These are phyloP conservation scores for Paxillus rubicundulus DNA, from an alignment of 768 basidiomycete genomes.

Conservation along the genomic window DNA sequence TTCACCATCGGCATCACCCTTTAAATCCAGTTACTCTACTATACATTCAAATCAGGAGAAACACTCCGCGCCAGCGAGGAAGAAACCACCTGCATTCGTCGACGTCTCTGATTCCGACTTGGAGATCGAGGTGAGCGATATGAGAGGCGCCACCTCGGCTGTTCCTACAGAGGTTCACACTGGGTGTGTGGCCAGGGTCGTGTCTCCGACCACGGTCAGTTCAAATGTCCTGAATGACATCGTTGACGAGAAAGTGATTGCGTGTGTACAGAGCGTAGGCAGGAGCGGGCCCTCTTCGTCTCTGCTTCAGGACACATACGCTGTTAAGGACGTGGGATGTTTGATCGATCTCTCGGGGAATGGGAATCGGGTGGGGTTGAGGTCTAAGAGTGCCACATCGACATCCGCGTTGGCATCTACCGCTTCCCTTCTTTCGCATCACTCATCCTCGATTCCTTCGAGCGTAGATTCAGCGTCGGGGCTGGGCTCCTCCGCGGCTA, in stretches of 20 bases:
- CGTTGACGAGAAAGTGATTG: background rate
- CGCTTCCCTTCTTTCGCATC: background rate
- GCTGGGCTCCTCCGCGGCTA: background rate
- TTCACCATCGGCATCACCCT: slow-evolving; percentile 1
- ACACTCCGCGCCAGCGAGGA: background rate
- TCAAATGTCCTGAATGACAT: background rate
- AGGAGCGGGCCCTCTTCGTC: background rate
- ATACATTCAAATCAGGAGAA: background rate
- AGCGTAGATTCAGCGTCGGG: background rate
- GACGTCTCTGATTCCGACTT: slow-evolving; percentile 25
- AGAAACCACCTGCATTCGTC: slow-evolving; percentile 17
- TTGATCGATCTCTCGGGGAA: slow-evolving; percentile 9
- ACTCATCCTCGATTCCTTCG: slow-evolving; percentile 2
- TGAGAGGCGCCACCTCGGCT: background rate
- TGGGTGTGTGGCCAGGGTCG: background rate
- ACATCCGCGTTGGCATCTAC: background rate
- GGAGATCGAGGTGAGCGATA: slow-evolving; percentile 17
- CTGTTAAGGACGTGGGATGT: background rate
- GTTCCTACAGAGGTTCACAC: background rate
- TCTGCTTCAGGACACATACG: background rate
- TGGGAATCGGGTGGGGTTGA: background rate
- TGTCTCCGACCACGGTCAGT: slow-evolving; percentile 9
- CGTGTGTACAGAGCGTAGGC: slow-evolving; percentile 4
- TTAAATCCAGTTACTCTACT: background rate
- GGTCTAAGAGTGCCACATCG: slow-evolving; percentile 1